These are phyloP conservation scores for Lanmaoa rubissima DNA, from an alignment of 768 basidiomycete species.

Conservation along the genomic window DNA sequence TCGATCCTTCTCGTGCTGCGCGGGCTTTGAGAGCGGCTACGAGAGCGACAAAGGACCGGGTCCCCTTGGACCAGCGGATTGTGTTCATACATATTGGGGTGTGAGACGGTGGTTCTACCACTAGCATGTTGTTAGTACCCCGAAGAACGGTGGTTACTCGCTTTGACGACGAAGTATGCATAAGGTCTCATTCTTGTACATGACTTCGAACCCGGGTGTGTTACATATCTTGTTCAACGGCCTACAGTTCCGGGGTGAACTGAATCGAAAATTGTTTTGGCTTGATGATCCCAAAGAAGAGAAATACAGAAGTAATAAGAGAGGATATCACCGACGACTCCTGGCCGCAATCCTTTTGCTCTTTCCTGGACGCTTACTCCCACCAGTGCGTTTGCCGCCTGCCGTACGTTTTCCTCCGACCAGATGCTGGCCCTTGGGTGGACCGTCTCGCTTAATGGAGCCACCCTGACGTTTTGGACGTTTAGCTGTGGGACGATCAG, in stretches of 20 bases:
- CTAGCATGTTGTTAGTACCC: neutral
- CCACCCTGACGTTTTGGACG: constrained; percentile 36
- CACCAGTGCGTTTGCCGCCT: constrained; percentile 28
- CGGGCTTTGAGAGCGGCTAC: constrained; percentile 14
- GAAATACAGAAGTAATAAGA: constrained; percentile 6
- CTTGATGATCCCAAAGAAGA: neutral
- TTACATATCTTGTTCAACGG: neutral
- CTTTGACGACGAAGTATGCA: neutral
- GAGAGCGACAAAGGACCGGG: constrained; percentile 3
- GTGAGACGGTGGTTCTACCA: neutral
- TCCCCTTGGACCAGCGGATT: constrained; percentile 23
- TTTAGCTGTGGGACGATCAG: constrained; percentile 65
- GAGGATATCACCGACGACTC: constrained; percentile 26
- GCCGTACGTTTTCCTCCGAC: constrained; percentile 19
- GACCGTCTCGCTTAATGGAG: constrained; percentile 31
- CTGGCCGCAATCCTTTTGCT: constrained; percentile 49
- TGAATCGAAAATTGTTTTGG: neutral
- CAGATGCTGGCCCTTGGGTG: constrained; percentile 43
- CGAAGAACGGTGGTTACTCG: neutral
- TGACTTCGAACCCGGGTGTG: neutral
- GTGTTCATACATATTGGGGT: constrained; percentile 25
- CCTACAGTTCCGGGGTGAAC: neutral
- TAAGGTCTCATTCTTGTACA: neutral
- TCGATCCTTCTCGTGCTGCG: constrained; percentile 18
- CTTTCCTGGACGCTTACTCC: constrained; percentile 58